These are phyloP conservation scores for Withania somnifera DNA, from an alignment of 305 asterid species.

Conservation along the genomic window DNA sequence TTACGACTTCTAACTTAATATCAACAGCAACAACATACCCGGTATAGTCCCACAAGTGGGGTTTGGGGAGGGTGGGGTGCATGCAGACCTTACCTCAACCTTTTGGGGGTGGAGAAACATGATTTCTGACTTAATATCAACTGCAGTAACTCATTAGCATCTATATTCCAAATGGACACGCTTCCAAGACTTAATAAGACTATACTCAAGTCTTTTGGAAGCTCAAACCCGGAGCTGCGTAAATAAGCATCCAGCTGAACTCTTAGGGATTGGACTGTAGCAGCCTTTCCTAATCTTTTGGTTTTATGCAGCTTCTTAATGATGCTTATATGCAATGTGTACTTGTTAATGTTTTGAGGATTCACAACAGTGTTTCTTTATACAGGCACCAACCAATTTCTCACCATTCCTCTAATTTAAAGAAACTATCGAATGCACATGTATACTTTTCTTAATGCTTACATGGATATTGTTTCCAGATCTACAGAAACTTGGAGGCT, in stretches of 20 bases:
- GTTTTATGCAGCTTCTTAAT: neutral
- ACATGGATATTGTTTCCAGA: conserved; percentile 23
- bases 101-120: neutral
- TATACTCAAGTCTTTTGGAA: neutral
- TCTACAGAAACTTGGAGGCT: conserved; percentile 70
- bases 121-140: neutral
- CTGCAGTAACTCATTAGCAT: neutral
- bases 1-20: neutral
- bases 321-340: neutral
- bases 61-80: neutral
- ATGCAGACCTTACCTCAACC: neutral
- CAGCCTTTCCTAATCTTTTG: neutral
- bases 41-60: neutral
- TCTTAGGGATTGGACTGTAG: neutral
- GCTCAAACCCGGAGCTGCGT: neutral
- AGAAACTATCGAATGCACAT: neutral
- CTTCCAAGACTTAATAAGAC: neutral
- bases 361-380: neutral
- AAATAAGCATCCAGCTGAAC: neutral
- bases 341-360: neutral
- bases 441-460: neutral
- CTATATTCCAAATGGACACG: neutral
- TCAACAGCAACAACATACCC: neutral
- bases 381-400: neutral
- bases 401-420: neutral